Base-by-base conservation (phyloP, 257 asterid genomes). In the Avicennia marina region DNA sequence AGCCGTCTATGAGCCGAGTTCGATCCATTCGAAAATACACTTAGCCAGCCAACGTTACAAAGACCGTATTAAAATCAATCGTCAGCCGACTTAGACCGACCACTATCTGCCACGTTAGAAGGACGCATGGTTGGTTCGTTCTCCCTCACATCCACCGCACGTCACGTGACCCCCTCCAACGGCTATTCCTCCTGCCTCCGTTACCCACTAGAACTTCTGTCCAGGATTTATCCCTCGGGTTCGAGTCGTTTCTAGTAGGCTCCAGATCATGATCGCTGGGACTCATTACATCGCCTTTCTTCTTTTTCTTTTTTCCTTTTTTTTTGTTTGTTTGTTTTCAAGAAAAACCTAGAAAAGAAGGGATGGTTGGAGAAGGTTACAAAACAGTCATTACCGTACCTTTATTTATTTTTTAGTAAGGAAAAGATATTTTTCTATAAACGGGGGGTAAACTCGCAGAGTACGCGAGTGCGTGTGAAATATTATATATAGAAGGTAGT, bases 31-130 rank as follows among this genome's bases (percentile, higher is more conserved):
- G n/a, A n/a, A n/a, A n/a, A n/a, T n/a, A n/a, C n/a, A n/a, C n/a
- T n/a, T n/a, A n/a, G n/a, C n/a, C n/a, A n/a, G n/a, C n/a, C n/a
- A n/a, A n/a, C n/a, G n/a, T n/a, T n/a, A n/a, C n/a, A n/a, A n/a
- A n/a, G n/a, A n/a, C n/a, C n/a, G n/a, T n/a, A 29, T 68, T 55
- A 27, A 56, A 39, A 56, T 64, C 43, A 52, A 61, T 62, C 69
- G 62, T 53, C 70, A 65, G 83, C 85, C 81, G 73, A 29, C 76
- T 69, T 60, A 34, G 69, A 81, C 89, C 79, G 80, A 73, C 80
- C 78, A 76, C 17, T 29, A 19, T 13, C 52, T 16, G 46, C 82
- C 82, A 63, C 86, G 56, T 71, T 51, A 12, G 63, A 68, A 64
- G 58, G 44, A 42, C 56, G 61, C 75, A 54, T 22, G n/a, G 38